Conservation (phyloP, 257 asterid genomes). For the Cruciata laevipes region DNA sequence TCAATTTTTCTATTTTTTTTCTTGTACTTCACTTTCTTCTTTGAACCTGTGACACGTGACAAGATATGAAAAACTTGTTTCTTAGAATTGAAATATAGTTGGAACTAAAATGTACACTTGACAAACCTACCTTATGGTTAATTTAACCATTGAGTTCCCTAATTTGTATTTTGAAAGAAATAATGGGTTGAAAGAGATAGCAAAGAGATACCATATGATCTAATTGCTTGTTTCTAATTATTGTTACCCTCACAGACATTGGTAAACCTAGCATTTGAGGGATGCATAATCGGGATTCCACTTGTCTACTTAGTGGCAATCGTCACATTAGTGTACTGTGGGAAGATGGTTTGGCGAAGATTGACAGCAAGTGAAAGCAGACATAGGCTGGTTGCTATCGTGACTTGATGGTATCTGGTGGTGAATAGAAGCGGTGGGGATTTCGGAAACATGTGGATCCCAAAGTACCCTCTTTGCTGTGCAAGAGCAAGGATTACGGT, state of each 20-base stretch:
- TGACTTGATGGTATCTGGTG: background rate
- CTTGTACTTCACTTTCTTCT: background rate
- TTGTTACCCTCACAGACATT: slow-evolving; percentile 49
- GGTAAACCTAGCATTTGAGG: slow-evolving; percentile 69
- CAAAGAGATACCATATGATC: background rate
- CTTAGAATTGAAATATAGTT: background rate
- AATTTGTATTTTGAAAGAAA: background rate
- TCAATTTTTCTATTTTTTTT: background rate
- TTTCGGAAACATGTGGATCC: too few relatives aligned
- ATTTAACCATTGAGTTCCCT: background rate
- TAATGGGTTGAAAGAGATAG: background rate
- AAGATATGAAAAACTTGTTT: background rate
- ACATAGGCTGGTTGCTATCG: slow-evolving; percentile 12
- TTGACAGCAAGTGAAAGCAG: slow-evolving; percentile 43
- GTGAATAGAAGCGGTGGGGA: background rate
- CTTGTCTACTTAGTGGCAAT: slow-evolving; percentile 53
- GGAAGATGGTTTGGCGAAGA: slow-evolving; percentile 64
- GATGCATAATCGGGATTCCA: slow-evolving; percentile 80
- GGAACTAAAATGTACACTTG: too few relatives aligned
- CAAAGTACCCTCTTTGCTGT: background rate
- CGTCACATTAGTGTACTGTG: slow-evolving; percentile 53
- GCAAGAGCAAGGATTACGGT: background rate
- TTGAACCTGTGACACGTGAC: too few relatives aligned
- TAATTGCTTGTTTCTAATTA: slow-evolving; percentile 14
- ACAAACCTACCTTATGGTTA: background rate